Evolutionary conservation across 257 asterid genomes (phyloP), one percentile per base, ranked within the genome.

Genomic region (Ballota nigra): DNA sequence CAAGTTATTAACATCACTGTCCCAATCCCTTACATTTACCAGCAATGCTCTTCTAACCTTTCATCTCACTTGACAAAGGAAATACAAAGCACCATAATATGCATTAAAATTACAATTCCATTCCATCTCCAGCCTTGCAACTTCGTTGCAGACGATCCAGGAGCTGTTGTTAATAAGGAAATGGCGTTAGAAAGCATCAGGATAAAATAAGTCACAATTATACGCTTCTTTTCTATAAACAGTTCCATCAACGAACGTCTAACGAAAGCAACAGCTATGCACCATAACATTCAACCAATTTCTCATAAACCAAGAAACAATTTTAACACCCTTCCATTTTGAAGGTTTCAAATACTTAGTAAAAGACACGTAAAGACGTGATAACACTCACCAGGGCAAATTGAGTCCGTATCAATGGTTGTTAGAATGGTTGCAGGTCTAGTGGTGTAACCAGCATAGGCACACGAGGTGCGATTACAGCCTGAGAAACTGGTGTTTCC

Each of bases 381-480:
- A 8, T 0, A 9, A 45, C 18, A 82, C 94, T 67, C 33, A 90
- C 97, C 89, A 20, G 92, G 85, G 73, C 98, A 93, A 72, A 92
- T 89, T 4, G 87, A 79, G 9, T 74, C 74, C 16, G 47, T 6
- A 67, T 72, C 78, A 20, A 84, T 2, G 15, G 76, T 56, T 0
- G 94, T 82, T 24, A 75, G 73, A 69, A 89, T 11, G 60, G 1
- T 53, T 9, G 29, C 76, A 15, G 79, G 78, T 63, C 36, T 36
- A n/a, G n/a, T n/a, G 73, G 70, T 79, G 79, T 83, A 89, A 70
- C 98, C 98, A 65, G 91, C 75, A 56, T 93, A 93, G 40, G 92
- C 73, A 61, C 97, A 93, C 5, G 85, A 76, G 26, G 84, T 73
- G 73, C 78, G 63, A 34, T 80, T 82, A 58, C 96, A 92, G 31